Percentiles rank a stretch among this genome's conserved stretches.
Conservation (phyloP, 768 basidiomycete genomes). For the Terana coerulea region DNA sequence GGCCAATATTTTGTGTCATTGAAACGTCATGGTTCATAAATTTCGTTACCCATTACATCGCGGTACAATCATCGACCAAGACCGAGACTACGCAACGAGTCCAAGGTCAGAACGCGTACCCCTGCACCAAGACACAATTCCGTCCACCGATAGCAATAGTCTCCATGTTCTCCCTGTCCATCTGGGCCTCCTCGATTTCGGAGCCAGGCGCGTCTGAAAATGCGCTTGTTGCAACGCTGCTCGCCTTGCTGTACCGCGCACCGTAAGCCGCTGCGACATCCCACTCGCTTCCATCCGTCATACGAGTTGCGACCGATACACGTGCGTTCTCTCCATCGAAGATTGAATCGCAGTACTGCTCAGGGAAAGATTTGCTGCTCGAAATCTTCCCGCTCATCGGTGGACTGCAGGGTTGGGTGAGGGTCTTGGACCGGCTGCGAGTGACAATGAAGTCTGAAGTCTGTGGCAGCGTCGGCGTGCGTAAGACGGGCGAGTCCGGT, state of each 20-base stretch:
- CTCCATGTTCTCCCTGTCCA: constrained; percentile 6
- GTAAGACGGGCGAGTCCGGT: constrained; percentile 9
- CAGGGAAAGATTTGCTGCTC: too few relatives aligned
- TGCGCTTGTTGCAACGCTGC: constrained; percentile 5
- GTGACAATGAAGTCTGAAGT: background rate
- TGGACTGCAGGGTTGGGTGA: constrained; percentile 2
- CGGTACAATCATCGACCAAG: background rate
- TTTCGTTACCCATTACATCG: too few relatives aligned
- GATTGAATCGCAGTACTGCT: constrained; percentile 8
- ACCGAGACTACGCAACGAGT: background rate
- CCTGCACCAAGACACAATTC: constrained; percentile 22
- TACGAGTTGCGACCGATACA: constrained; percentile 2
- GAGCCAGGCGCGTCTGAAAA: background rate
- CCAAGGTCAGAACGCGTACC: constrained; percentile 6
- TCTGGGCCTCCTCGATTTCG: background rate
- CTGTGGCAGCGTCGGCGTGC: constrained; percentile 11
- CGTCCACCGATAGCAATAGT: constrained; percentile 21
- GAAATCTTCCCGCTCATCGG: background rate
- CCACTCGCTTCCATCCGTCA: constrained; percentile 15
- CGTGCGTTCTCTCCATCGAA: background rate
- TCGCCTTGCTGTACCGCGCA: constrained; percentile 14
- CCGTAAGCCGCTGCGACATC: constrained; percentile 22
- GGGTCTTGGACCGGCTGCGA: constrained; percentile 14
- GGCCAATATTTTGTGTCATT: too few relatives aligned
- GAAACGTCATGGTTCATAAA: too few relatives aligned